Base-by-base conservation (phyloP, 31 red algal genomes). In the Asparagopsis taxiformis region DNA sequence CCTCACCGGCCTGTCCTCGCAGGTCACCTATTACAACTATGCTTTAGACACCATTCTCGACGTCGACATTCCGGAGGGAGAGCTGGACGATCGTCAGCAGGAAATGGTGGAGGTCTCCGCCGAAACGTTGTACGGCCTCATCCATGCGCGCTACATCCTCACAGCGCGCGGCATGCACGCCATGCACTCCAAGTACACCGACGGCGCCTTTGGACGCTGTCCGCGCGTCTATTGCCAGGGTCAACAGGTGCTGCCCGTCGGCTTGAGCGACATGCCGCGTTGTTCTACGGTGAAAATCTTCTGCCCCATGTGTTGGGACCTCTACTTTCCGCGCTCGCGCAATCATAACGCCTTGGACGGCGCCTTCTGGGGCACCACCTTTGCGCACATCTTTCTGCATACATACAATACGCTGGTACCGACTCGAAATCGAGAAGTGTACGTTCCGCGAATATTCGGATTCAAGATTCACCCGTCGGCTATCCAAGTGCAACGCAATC, bases 21-120 rank as follows among this genome's bases (percentile, higher is more conserved):
- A 91, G 57, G 91, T 99, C 61, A 81, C 96, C 16, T 99, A 94
- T 78, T 99, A 99, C 62, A 88, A 99, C 31, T 93, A 99, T 56
- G 96, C 96, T n/a, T 82, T 99, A 17, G 96, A 99, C 70, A 99
- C 81, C 35, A 94, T 99, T 51, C 88, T 99, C 41, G 96, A 99
- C 58, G 87, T 94, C 22, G 96, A 99, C 53, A 88, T 99, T 11
- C 96, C 96, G 21, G 95, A 94, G 34, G 79, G 86, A 43, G 96
- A 91, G 37, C 55, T 99, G 4, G 91, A 94, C 70, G 96, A 99
- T 37, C 77, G 91, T 35, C 96, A 99, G 59, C 96, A 94, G 49
- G 96, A 99, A 38, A 72, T 99, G n/a, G 91, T 99, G 8, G 96
- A 99, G 54, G 71, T 94, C 24, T 82, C 78, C n/a, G 96, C 96